Evolutionary conservation across 2,329 filamentous ascomycete species (phyloP).

Genomic region (Cladosporium sp.): DNA sequence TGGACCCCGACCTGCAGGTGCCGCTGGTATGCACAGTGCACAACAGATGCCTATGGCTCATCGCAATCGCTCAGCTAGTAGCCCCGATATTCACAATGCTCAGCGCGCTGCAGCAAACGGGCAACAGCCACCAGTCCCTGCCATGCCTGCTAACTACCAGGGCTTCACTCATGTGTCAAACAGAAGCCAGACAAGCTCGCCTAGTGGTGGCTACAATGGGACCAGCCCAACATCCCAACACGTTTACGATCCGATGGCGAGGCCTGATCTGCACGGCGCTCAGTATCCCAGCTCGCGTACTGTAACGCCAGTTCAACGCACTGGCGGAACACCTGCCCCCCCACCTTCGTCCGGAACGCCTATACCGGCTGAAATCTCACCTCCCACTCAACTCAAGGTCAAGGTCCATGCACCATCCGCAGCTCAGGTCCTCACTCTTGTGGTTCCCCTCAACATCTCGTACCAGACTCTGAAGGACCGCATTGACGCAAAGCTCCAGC

Average conservation of each 20-base stretch:
- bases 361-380: conserved; percentile 24
- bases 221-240: conserved; percentile 15
- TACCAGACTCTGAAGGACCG: conserved; percentile 92
- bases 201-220: conserved; percentile 40
- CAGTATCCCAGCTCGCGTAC: conserved; percentile 40
- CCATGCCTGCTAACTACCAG: conserved; percentile 36
- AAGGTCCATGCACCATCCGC: conserved; percentile 81
- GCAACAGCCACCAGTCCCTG: conserved; percentile 48
- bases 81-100: conserved; percentile 82
- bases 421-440: conserved; percentile 89
- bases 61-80: conserved; percentile 86
- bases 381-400: conserved; percentile 81
- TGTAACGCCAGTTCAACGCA: conserved; percentile 41
- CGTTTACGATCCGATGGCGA: conserved; percentile 5
- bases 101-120: conserved; percentile 60
- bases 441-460: conserved; percentile 92
- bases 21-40: conserved; percentile 55
- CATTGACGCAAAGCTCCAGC: conserved; percentile 90
- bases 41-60: conserved; percentile 49
- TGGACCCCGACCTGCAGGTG: conserved; percentile 48
- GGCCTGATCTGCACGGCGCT: conserved; percentile 21
- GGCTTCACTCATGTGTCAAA: conserved; percentile 48
- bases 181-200: conserved; percentile 80
- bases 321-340: conserved; percentile 34
- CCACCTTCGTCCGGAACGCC: conserved; percentile 28